Evolutionary conservation across 495 filamentous ascomycete species (phyloP).

Genomic region (Haplographium delicatum): DNA sequence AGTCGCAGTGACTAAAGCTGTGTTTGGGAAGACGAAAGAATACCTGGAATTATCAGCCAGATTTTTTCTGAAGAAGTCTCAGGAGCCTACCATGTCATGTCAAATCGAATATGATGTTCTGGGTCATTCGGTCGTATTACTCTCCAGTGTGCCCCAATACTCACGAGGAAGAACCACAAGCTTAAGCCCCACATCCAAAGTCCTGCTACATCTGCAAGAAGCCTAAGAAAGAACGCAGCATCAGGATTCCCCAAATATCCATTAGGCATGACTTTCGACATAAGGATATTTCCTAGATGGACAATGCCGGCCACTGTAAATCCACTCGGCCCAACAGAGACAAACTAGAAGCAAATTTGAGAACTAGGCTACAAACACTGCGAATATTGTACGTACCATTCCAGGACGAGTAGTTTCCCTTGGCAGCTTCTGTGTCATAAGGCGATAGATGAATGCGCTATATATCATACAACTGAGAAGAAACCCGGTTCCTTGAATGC

Average conservation of each 20-base stretch:
- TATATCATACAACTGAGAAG: slow-evolving; percentile 82
- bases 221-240: slow-evolving; percentile 33
- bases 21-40: slow-evolving; percentile 78
- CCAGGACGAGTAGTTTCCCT: slow-evolving; percentile 69
- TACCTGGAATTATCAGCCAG: too few relatives aligned
- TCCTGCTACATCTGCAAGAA: slow-evolving; percentile 42
- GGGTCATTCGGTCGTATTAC: slow-evolving; percentile 46
- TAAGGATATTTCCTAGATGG: slow-evolving; percentile 36
- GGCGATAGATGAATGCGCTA: slow-evolving; percentile 76
- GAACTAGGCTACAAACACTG: too few relatives aligned
- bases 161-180: slow-evolving; percentile 81
- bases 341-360: too few relatives aligned
- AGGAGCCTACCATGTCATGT: slow-evolving; percentile 91
- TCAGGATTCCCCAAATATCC: slow-evolving; percentile 32
- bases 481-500: slow-evolving; percentile 80
- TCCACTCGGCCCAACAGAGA: slow-evolving; percentile 71
- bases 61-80: too few relatives aligned
- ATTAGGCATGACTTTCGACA: slow-evolving; percentile 33
- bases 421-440: slow-evolving; percentile 90
- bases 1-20: slow-evolving; percentile 67
- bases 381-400: slow-evolving; percentile 50
- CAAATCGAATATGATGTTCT: slow-evolving; percentile 58
- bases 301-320: slow-evolving; percentile 72
- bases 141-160: slow-evolving; percentile 70
- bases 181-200: slow-evolving; percentile 85